Conservation (phyloP, 352 stramenopile genomes). For the Plasmopara muralis region DNA sequence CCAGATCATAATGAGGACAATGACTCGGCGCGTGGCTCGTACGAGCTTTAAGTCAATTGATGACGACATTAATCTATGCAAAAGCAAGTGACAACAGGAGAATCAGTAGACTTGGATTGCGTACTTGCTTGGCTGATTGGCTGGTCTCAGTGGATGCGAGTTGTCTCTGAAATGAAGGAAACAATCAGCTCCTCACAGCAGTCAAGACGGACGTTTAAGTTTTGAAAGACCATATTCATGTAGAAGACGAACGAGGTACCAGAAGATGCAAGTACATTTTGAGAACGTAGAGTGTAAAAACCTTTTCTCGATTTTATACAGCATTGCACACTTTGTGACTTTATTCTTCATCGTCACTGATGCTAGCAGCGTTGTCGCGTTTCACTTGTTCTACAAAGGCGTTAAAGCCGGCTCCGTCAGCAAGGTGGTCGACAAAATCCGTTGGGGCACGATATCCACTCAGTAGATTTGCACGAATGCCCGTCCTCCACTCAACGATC, state of each 20-base stretch:
- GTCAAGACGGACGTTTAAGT: slow-evolving; percentile 20
- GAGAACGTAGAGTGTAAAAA: slow-evolving; percentile 12
- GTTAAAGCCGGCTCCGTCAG: slow-evolving; percentile 62
- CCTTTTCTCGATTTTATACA: slow-evolving; percentile 22
- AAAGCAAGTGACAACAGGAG: slow-evolving; percentile 15
- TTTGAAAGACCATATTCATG: slow-evolving; percentile 29
- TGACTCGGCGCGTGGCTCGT: slow-evolving; percentile 61
- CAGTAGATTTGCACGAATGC: slow-evolving; percentile 58
- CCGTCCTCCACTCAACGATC: slow-evolving; percentile 58
- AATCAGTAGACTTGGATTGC: slow-evolving; percentile 18
- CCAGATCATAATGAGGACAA: slow-evolving; percentile 68
- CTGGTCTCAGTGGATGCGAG: slow-evolving; percentile 14
- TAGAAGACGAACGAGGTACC: slow-evolving; percentile 9
- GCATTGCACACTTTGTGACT: slow-evolving; percentile 16
- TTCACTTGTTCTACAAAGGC: slow-evolving; percentile 81
- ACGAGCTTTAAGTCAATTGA: slow-evolving; percentile 52
- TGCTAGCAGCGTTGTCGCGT: slow-evolving; percentile 44
- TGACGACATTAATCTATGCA: slow-evolving; percentile 17
- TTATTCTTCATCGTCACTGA: slow-evolving; percentile 24
- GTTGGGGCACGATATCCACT: slow-evolving; percentile 80
- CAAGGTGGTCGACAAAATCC: slow-evolving; percentile 76
- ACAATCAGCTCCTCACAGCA: slow-evolving; percentile 9
- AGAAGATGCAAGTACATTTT: slow-evolving; percentile 6
- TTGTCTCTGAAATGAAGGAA: slow-evolving; percentile 21
- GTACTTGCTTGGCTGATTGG: slow-evolving; percentile 20